Base-by-base conservation (phyloP, 2,329 filamentous ascomycete species). In the Coccinonectria pachysandricola region DNA sequence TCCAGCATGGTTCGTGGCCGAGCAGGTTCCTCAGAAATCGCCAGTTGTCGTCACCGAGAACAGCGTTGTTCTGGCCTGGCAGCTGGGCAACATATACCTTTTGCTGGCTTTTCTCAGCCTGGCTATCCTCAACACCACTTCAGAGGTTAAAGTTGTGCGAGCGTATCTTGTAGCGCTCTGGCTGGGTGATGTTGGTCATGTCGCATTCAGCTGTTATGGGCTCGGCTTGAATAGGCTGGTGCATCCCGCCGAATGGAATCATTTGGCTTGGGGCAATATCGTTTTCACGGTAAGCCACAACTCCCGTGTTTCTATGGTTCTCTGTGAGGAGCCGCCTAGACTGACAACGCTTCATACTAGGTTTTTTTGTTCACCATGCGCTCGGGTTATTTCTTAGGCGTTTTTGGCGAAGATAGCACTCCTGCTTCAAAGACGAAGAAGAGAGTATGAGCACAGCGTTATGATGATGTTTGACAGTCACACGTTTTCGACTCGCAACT, bases 241-340 rank as follows among this genome's bases (percentile, higher is more conserved):
- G 22, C 64, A 72, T 38, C 52, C 78, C 8, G 52, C 44, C 4
- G 55, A 51, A 12, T 85, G 79, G 79, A 84, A 82, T 48, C 57
- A 66, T 17, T 68, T 79, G 60, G 68, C 75, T n/a, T 81, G 74
- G 71, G 80, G 79, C 3, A 85, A 85, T 43, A 62, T 86, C 35
- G 75, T 67, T 6, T 63, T 66, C 25, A 83, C 79, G 14, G 68
- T 75, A 42, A 55, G 66, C n/a, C 6, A 21, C 15, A 5, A 15
- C 7, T 19, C 8, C 7, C 8, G 4, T 15, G 14, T 15, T 21
- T 19, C 15, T 7, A 25, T 23, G 15, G n/a, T 15, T 16, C n/a
- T 15, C 21, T 25, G 23, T 32, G n/a, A n/a, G n/a, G n/a, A n/a
- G n/a, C n/a, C n/a, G n/a, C n/a, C n/a, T n/a, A n/a, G n/a, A n/a